Conservation (phyloP, 768 basidiomycete species). For the Boletus fagicola region DNA sequence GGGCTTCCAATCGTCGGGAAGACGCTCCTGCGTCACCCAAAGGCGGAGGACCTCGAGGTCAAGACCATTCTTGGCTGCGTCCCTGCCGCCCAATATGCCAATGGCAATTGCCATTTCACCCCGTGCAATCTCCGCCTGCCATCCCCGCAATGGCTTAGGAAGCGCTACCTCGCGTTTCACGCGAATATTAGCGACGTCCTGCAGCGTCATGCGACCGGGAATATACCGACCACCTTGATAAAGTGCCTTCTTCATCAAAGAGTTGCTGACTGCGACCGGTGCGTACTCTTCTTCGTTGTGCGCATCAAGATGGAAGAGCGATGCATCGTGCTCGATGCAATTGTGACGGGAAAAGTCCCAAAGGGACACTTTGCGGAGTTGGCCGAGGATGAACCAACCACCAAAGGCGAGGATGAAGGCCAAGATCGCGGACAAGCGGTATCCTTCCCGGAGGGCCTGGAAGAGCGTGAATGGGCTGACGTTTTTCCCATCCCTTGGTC, state of each 20-base stretch:
- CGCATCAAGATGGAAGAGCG: constrained; percentile 50
- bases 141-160: constrained; percentile 32
- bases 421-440: constrained; percentile 46
- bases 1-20: constrained; percentile 43
- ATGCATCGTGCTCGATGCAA: constrained; percentile 58
- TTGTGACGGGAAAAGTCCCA: constrained; percentile 46
- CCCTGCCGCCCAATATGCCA: constrained; percentile 42
- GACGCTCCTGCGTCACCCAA: constrained; percentile 54
- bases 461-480: constrained; percentile 41
- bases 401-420: constrained; percentile 48
- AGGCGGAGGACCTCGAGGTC: constrained; percentile 45
- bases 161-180: constrained; percentile 48
- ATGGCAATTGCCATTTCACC: constrained; percentile 67
- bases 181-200: constrained; percentile 48
- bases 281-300: constrained; percentile 46
- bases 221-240: constrained; percentile 34
- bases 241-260: constrained; percentile 41
- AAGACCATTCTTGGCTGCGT: constrained; percentile 40
- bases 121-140: constrained; percentile 60
- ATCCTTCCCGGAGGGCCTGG: constrained; percentile 47
- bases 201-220: constrained; percentile 27
- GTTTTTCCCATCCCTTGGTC: constrained; percentile 51
- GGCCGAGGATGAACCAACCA: constrained; percentile 44
- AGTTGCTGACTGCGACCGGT: constrained; percentile 41
- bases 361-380: constrained; percentile 35